phyloP scores from a whole-genome alignment of 805 yeast species.

The Wickerhamomyces strasburgensis region DNA sequence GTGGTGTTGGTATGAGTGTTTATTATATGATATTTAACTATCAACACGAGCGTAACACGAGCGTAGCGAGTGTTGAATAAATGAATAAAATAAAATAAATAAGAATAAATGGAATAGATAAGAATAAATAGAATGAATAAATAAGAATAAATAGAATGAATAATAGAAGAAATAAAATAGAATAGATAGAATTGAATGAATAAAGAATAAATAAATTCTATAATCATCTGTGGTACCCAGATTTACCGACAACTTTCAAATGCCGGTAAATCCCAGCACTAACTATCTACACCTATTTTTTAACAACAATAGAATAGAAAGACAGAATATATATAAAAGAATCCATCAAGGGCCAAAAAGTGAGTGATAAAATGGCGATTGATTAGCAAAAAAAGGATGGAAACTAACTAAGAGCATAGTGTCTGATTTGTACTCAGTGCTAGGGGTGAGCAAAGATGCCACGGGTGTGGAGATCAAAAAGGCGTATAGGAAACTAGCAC shows the following conservation, averaged over 20 bases:
- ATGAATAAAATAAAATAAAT: too few relatives aligned
- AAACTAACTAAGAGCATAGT: slow-evolving; percentile 6
- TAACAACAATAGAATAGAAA: neutral
- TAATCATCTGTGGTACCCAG: too few relatives aligned
- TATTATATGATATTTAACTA: slow-evolving; percentile 17
- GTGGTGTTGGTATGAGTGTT: slow-evolving; percentile 12
- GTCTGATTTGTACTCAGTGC: slow-evolving; percentile 47
- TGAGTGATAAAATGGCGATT: neutral
- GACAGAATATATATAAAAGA: neutral
- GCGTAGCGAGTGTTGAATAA: too few relatives aligned
- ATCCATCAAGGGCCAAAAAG: neutral
- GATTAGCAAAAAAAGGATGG: neutral
- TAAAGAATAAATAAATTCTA: too few relatives aligned
- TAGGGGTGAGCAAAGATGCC: slow-evolving; percentile 67
- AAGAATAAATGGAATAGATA: too few relatives aligned
- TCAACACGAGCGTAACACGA: neutral
- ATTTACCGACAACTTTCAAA: too few relatives aligned
- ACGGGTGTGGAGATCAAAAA: slow-evolving; percentile 67
- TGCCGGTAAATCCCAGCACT: slow-evolving; percentile 12
- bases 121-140: too few relatives aligned
- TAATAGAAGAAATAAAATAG: too few relatives aligned
- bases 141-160: too few relatives aligned
- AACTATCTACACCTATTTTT: slow-evolving; percentile 1
- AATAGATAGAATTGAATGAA: too few relatives aligned
- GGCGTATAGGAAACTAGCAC: slow-evolving; percentile 82